Evolutionary conservation across 768 basidiomycete species (phyloP).

Genomic region (Termitomyces sp.): DNA sequence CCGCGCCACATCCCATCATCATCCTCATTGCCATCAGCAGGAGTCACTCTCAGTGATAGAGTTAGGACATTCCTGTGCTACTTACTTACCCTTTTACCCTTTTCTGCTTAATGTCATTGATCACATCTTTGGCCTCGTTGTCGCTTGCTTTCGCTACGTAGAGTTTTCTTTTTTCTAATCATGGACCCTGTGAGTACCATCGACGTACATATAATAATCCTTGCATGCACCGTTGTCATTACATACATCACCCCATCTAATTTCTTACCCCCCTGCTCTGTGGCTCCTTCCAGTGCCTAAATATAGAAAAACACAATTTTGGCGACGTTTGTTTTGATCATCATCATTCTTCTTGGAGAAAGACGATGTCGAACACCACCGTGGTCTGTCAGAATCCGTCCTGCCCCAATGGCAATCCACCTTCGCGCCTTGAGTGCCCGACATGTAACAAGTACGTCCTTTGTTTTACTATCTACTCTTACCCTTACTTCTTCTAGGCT

Average conservation of each 20-base stretch:
- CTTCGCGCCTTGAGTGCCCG: slow-evolving; percentile 86
- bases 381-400: slow-evolving; percentile 61
- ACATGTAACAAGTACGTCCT: slow-evolving; percentile 81
- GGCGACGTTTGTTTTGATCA: slow-evolving; percentile 5
- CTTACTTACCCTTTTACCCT: slow-evolving; percentile 10
- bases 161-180: slow-evolving; percentile 9
- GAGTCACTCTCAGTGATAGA: slow-evolving; percentile 5
- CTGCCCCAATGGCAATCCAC: slow-evolving; percentile 79
- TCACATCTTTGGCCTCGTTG: slow-evolving; percentile 35
- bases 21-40: neutral
- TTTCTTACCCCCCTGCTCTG: neutral
- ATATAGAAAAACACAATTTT: slow-evolving; percentile 10
- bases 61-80: slow-evolving; percentile 5
- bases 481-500: slow-evolving; percentile 40
- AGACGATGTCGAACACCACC: neutral
- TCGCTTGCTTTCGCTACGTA: slow-evolving; percentile 22
- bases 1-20: neutral
- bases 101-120: slow-evolving; percentile 23
- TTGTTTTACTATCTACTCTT: slow-evolving; percentile 3
- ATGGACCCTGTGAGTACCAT: slow-evolving; percentile 17
- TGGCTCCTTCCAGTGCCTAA: slow-evolving; percentile 4
- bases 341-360: slow-evolving; percentile 5
- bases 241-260: slow-evolving; percentile 9
- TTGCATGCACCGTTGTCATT: slow-evolving; percentile 16
- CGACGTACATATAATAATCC: slow-evolving; percentile 20